Percentiles rank a stretch among this genome's conserved stretches.
Evolutionary conservation across 345 rosid species (phyloP).

Genomic region (Citrus reticulata): DNA sequence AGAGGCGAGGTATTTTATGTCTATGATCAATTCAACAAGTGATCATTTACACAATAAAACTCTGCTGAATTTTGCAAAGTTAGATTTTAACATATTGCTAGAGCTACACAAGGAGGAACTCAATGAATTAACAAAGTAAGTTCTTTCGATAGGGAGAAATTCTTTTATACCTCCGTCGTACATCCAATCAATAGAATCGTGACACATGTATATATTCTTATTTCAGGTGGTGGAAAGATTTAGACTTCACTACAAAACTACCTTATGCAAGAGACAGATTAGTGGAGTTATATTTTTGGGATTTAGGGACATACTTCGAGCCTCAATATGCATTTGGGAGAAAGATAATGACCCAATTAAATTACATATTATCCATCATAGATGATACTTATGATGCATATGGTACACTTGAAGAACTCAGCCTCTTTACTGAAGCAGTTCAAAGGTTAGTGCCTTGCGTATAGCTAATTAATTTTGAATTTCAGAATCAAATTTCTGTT

Average conservation of each 20-base stretch:
- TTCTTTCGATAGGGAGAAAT: not conserved
- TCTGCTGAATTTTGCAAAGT: constrained; percentile 20
- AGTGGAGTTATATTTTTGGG: too few relatives aligned
- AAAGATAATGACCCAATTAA: too few relatives aligned
- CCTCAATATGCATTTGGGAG: too few relatives aligned
- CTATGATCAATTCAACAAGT: not conserved
- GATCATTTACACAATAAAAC: not conserved
- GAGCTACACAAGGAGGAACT: constrained; percentile 17
- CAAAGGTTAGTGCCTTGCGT: constrained; percentile 1
- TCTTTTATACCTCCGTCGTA: too few relatives aligned
- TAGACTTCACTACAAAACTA: too few relatives aligned
- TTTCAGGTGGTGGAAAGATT: too few relatives aligned
- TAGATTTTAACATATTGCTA: constrained; percentile 19
- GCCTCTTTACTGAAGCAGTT: constrained; percentile 23
- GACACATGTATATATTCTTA: too few relatives aligned
- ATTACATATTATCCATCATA: too few relatives aligned
- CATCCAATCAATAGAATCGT: too few relatives aligned
- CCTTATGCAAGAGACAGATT: too few relatives aligned
- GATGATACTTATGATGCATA: not conserved
- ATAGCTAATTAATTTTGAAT: not conserved
- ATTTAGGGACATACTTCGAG: too few relatives aligned
- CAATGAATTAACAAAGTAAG: not conserved
- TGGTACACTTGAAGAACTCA: constrained; percentile 30
- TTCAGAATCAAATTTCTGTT: not conserved
- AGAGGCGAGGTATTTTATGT: constrained; percentile 18